Conservation (phyloP, 1,139 yeast species). For the Geotrichum reessii region DNA sequence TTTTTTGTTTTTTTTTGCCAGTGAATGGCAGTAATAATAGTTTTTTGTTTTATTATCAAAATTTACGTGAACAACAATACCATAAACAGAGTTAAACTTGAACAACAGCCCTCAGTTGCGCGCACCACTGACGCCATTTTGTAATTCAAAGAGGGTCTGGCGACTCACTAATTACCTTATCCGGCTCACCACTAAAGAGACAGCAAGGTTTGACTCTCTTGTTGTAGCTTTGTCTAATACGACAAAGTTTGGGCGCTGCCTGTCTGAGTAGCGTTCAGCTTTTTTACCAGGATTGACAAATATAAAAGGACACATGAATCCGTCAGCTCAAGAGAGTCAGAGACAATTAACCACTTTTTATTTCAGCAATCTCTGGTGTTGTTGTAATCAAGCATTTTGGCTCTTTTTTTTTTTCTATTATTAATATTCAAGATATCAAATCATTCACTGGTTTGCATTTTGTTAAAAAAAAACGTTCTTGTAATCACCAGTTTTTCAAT, state of each 20-base stretch:
- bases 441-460: no score
- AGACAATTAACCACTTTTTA: no score
- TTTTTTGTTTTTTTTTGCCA: not conserved
- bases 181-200: not conserved
- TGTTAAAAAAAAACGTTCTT: no score
- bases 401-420: no score
- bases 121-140: not conserved
- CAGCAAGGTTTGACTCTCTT: not conserved
- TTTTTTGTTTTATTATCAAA: not conserved
- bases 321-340: no score
- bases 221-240: not conserved
- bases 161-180: not conserved
- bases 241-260: not conserved
- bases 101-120: not conserved
- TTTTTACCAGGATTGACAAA: not conserved
- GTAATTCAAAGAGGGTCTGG: not conserved
- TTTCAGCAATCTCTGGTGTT: not conserved
- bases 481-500: no score
- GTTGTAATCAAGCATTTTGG: no score
- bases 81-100: no score
- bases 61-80: not conserved
- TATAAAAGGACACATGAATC: not conserved
- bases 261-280: not conserved
- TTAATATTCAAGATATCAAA: no score
- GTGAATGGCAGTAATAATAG: not conserved